phyloP scores from a whole-genome alignment of 2,329 filamentous ascomycete genomes.

The Arthroderma sp. region DNA sequence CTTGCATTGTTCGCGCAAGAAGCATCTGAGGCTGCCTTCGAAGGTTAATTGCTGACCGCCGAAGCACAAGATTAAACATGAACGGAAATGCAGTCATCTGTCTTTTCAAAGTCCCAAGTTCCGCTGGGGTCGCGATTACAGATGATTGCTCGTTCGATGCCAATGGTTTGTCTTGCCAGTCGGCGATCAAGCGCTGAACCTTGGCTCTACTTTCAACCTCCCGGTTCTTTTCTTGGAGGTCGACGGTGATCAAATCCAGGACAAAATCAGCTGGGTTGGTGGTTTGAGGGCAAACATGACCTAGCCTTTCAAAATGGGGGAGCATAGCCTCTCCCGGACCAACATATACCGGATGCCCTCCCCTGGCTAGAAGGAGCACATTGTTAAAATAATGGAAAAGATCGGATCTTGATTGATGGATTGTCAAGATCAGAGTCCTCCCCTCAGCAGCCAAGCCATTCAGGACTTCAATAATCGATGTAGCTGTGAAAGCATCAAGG shows the following conservation, averaged over 20 bases:
- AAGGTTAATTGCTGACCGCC: slow-evolving; percentile 56
- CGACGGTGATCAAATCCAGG: slow-evolving; percentile 62
- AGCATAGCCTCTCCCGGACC: slow-evolving; percentile 53
- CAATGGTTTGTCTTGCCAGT: slow-evolving; percentile 35
- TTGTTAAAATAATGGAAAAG: slow-evolving; percentile 60
- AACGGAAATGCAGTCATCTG: slow-evolving; percentile 47
- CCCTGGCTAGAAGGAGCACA: slow-evolving; percentile 55
- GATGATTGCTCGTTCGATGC: slow-evolving; percentile 18
- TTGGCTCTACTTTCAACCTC: slow-evolving; percentile 51
- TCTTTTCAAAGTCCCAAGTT: slow-evolving; percentile 55
- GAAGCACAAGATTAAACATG: slow-evolving; percentile 55
- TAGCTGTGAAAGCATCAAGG: slow-evolving; percentile 64
- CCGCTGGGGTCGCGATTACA: slow-evolving; percentile 52
- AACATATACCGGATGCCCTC: slow-evolving; percentile 55
- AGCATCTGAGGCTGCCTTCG: slow-evolving; percentile 52
- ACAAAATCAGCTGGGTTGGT: slow-evolving; percentile 70
- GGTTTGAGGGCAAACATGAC: slow-evolving; percentile 52
- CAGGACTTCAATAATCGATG: slow-evolving; percentile 62
- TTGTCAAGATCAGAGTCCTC: slow-evolving; percentile 61
- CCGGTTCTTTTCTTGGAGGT: slow-evolving; percentile 51
- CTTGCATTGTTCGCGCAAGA: slow-evolving; percentile 53
- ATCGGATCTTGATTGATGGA: slow-evolving; percentile 64
- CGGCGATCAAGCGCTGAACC: slow-evolving; percentile 47
- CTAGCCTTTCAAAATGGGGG: slow-evolving; percentile 46
- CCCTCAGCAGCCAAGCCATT: slow-evolving; percentile 58